Evolutionary conservation across 768 basidiomycete genomes (phyloP), one percentile per base, ranked within the genome.

Genomic region (Ephemerocybe angulata): DNA sequence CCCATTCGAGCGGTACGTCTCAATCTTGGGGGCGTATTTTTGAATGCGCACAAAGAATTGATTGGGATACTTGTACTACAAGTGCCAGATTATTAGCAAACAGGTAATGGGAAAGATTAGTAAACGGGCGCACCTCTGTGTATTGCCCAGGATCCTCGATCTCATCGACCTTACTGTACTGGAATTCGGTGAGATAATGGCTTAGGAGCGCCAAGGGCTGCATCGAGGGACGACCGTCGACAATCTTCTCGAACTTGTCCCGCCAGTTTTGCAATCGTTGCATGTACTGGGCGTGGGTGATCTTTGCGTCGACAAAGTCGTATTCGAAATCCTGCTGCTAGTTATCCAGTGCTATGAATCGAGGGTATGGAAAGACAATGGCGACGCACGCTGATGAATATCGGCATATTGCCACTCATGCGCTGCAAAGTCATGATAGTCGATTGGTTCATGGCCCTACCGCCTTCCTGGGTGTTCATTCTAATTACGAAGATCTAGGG

Each of bases 71-170:
- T 95, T 93, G 66, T 98, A 93, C 94, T 97, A 63, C 13, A 25
- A 22, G 28, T 25, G 40, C n/a, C 44, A 15, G 51, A 15, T 56
- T 46, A 24, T 29, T 46, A 29, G 29, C 13, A 2, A 55, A 13
- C 24, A 12, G 24, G 43, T 29, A 8, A 38, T 40, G 7, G 22
- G 17, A 19, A 1, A 12, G 19, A n/a, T n/a, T n/a, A n/a, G n/a
- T n/a, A n/a, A n/a, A n/a, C n/a, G 3, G 81, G 21, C n/a, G 21
- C 21, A 90, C 94, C 82, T 98, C 92, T 0, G 93, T 90, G 67
- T 99, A 99, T 70, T 99, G 97, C 6, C 97, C 97, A n/a, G 95
- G 95, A 48, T 99, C 84, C 65, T 99, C 95, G 35, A 99, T 91
- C 59, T 99, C 96, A 59, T 98, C 97, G 48, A 96, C 93, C 68